A percentile compares a stretch with the other conserved stretches of the same genome.
Evolutionary conservation across 768 basidiomycete species (phyloP).

Genomic region (Tubosaeta brunneosetosa): DNA sequence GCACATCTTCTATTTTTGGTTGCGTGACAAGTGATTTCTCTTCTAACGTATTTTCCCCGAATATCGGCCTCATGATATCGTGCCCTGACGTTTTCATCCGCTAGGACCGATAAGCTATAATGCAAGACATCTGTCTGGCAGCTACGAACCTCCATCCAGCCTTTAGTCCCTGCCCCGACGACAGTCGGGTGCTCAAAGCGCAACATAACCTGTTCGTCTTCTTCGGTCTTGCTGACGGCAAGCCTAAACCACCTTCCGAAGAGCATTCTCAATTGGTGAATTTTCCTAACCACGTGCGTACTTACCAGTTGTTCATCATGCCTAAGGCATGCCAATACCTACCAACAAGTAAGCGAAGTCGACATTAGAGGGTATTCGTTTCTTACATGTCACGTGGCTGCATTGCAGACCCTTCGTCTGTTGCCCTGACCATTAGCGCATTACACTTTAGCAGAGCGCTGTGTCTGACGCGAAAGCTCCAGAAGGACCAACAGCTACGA

Average conservation of each 20-base stretch:
- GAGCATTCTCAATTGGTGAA: neutral
- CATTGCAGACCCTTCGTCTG: constrained; percentile 48
- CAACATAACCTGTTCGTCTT: constrained; percentile 25
- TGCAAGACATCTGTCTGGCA: neutral
- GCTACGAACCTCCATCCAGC: constrained; percentile 53
- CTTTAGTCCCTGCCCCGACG: constrained; percentile 42
- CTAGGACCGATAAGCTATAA: constrained; percentile 11
- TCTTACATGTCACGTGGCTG: constrained; percentile 52
- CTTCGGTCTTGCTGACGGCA: constrained; percentile 36
- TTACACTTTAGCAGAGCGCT: constrained; percentile 30
- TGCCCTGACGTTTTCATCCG: constrained; percentile 43
- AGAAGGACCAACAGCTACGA: constrained; percentile 55
- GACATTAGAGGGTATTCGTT: neutral
- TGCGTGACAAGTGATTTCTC: neutral
- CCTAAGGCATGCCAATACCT: constrained; percentile 50
- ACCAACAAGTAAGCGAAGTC: constrained; percentile 3
- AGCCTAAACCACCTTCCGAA: constrained; percentile 52
- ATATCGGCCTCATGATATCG: constrained; percentile 42
- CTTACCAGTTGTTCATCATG: constrained; percentile 53
- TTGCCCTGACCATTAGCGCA: constrained; percentile 45
- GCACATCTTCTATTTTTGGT: constrained; percentile 19
- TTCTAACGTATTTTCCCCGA: constrained; percentile 14
- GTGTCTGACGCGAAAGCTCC: constrained; percentile 39
- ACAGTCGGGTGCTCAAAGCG: constrained; percentile 58
- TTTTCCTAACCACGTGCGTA: neutral